phyloP scores from a whole-genome alignment of 257 asterid species.

The Rubia yunnanensis region DNA sequence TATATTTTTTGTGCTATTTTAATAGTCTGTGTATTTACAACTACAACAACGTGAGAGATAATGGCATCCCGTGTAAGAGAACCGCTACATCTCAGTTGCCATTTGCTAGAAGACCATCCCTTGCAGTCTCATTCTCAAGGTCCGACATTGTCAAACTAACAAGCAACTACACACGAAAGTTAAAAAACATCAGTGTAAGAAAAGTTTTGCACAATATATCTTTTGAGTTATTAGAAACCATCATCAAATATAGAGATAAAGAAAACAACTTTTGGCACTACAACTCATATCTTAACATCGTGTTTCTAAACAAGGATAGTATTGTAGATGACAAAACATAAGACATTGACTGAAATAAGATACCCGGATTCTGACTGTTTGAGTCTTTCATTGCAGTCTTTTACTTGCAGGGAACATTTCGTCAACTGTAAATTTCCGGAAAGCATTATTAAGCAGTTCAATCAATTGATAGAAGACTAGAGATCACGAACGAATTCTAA shows the following conservation, averaged over 20 bases:
- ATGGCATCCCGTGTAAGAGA: no score
- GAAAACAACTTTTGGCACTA: not conserved
- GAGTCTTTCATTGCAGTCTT: conserved; percentile 51
- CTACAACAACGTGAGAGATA: no score
- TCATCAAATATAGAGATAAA: not conserved
- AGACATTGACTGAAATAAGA: conserved; percentile 14
- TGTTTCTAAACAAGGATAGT: not conserved
- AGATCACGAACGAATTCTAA: no score
- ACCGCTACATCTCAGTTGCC: no score
- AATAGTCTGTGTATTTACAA: no score
- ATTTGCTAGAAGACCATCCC: no score
- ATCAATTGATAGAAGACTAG: no score
- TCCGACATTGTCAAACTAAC: conserved; percentile 41
- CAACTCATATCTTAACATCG: not conserved
- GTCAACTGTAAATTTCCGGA: conserved; percentile 43
- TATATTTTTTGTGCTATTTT: no score
- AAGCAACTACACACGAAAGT: conserved; percentile 39
- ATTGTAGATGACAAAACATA: not conserved
- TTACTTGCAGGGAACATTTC: conserved; percentile 51
- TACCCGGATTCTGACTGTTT: conserved; percentile 66
- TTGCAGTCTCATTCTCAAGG: no score
- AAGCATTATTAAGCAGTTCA: no score
- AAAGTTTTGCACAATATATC: no score
- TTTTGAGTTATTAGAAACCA: no score
- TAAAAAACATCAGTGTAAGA: not conserved